phyloP scores from a whole-genome alignment of 768 basidiomycete genomes.

The Rubroboletus pulcherrimus region DNA sequence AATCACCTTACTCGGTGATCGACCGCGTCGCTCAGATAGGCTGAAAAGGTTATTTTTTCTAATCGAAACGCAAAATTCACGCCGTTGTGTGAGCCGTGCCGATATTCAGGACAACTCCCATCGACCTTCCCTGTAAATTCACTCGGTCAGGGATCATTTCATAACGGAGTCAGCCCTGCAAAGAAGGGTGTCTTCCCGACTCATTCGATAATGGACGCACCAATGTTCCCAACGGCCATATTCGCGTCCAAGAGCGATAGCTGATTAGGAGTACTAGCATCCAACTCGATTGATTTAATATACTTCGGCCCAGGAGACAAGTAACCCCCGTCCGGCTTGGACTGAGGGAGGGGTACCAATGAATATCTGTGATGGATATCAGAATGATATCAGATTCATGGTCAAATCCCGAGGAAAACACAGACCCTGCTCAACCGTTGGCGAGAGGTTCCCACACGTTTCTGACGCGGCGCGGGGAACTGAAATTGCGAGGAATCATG shows the following conservation, averaged over 20 bases:
- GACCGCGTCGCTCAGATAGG: neutral
- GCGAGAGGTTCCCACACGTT: neutral
- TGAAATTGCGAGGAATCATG: too few relatives aligned
- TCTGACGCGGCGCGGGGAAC: neutral
- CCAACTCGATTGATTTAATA: neutral
- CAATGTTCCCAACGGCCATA: neutral
- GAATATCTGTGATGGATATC: too few relatives aligned
- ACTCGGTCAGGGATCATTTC: neutral
- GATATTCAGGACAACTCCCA: neutral
- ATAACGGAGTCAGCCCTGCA: neutral
- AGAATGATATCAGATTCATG: neutral
- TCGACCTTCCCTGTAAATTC: neutral
- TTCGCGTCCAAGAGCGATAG: neutral
- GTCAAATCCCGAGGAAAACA: too few relatives aligned
- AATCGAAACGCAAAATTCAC: neutral
- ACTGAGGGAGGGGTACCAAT: neutral
- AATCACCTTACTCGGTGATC: neutral
- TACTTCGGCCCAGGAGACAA: too few relatives aligned
- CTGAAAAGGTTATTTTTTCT: neutral
- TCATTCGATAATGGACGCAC: neutral
- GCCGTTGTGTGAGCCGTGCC: neutral
- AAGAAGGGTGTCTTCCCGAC: neutral
- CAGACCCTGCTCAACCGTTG: neutral
- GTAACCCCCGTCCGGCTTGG: neutral
- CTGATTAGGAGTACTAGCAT: neutral